Percentiles rank a stretch among this genome's conserved stretches.
These are phyloP conservation scores for Mallotus repandus DNA, from an alignment of 441 rosid species.

Conservation along the genomic window DNA sequence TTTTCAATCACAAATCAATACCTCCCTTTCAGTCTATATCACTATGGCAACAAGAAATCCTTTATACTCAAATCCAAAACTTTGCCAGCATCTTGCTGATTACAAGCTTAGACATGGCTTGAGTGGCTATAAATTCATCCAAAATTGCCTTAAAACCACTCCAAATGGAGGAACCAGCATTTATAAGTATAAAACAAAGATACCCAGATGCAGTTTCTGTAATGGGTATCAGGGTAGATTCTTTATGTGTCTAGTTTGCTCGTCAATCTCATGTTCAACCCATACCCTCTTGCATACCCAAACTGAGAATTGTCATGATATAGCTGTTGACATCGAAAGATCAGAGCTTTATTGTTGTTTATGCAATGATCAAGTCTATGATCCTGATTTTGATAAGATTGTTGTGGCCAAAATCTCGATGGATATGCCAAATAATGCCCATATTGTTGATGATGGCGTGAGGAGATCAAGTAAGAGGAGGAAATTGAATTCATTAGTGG, in stretches of 20 bases:
- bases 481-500: conserved; percentile 43
- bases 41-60: conserved; percentile 53
- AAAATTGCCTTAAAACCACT: conserved; percentile 42
- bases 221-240: conserved; percentile 48
- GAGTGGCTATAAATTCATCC: conserved; percentile 51
- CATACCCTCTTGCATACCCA: conserved; percentile 65
- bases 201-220: conserved; percentile 68
- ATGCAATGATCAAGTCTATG: conserved; percentile 84
- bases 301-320: conserved; percentile 52
- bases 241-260: conserved; percentile 68
- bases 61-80: conserved; percentile 48
- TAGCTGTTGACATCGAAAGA: conserved; percentile 73
- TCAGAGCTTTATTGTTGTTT: conserved; percentile 79
- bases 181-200: conserved; percentile 31
- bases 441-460: conserved; percentile 33
- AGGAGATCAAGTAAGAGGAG: conserved; percentile 77
- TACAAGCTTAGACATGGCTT: conserved; percentile 66
- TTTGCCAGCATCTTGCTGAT: conserved; percentile 72
- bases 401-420: conserved; percentile 50
- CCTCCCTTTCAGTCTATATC: conserved; percentile 21
- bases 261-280: conserved; percentile 56
- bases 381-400: conserved; percentile 75
- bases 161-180: conserved; percentile 50
- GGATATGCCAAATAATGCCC: conserved; percentile 46
- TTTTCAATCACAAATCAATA: conserved; percentile 9